Percentiles rank a stretch among this genome's conserved stretches.
phyloP scores from a whole-genome alignment of 2,329 filamentous ascomycete genomes.

The Mycosphaerelloides madeirae region DNA sequence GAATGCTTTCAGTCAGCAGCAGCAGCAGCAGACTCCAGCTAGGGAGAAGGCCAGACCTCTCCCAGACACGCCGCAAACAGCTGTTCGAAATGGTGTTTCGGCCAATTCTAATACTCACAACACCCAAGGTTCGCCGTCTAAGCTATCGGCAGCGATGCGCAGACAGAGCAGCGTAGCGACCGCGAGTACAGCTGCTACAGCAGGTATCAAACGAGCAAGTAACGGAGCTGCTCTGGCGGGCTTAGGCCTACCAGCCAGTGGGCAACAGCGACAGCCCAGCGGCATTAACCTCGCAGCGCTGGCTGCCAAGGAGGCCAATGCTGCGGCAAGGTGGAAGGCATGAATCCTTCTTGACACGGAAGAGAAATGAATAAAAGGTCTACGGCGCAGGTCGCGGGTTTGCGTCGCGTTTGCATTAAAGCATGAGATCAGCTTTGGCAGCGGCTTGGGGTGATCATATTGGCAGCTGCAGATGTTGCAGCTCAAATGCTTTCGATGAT shows the following conservation, averaged over 20 bases:
- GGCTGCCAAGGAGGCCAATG: conserved; percentile 20
- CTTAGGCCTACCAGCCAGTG: conserved; percentile 1
- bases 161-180: conserved; percentile 22
- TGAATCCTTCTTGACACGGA: conserved; percentile 7
- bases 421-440: no score
- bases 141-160: conserved; percentile 16
- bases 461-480: no score
- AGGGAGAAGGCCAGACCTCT: conserved; percentile 23
- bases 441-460: no score
- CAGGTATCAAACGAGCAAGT: conserved; percentile 22
- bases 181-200: conserved; percentile 17
- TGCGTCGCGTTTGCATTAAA: neutral
- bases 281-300: conserved; percentile 15
- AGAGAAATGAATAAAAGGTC: neutral
- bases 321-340: conserved; percentile 17
- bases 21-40: conserved; percentile 22
- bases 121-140: conserved; percentile 21
- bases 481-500: no score
- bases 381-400: conserved; percentile 2
- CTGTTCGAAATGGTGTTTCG: conserved; percentile 45
- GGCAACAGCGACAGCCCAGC: conserved; percentile 14
- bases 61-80: conserved; percentile 37
- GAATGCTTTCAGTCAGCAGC: conserved; percentile 26
- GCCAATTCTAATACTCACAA: conserved; percentile 34
- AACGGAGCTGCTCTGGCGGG: conserved; percentile 11